Base-by-base conservation (phyloP, 2,329 filamentous ascomycete species). In the Claviceps pazoutovae region DNA sequence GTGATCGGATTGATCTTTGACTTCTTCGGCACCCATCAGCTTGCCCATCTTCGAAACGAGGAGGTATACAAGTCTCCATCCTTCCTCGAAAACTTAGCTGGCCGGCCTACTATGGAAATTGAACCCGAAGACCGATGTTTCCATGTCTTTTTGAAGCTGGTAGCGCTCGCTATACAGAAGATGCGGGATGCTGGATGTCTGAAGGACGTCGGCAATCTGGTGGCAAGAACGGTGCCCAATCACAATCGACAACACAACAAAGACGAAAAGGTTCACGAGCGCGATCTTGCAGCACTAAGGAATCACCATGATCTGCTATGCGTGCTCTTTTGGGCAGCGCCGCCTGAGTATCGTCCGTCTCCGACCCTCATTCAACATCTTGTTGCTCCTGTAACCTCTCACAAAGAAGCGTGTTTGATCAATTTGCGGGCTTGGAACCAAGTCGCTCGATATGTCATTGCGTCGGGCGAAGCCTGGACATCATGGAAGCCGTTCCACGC, bases 231-330 rank as follows among this genome's bases (percentile, higher is more conserved):
- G 1, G 71, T 82, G 51, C 82, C 82, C 2, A 85, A 85, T 55
- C 82, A 85, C 57, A 74, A 80, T 56, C 72, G 82, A 9, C 77
- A 82, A 54, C 79, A 81, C 52, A 73, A 76, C 38, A 84, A 82
- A 58, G 81, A 85, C 59, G 73, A 81, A 53, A 71, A 68, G 5
- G 72, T 84, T 11, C 72, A 76, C 52, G 71, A 81, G 56, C 73
- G 74, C 39, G 81, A 86, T 48, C 68, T 85, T 46, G 79, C 79
- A 4, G 79, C 80, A 5, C 66, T 86, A 44, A 71, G 81, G 53
- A 86, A 86, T 54, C 82, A 86, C 54, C 82, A 85, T 53, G 82
- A 86, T 61, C 73, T 86, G 43, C 69, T 86, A 3, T 80, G 77
- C 56, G 82, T 80, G 0, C 68, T 86, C 4, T 85, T 78, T 60